Base-by-base conservation (phyloP, 2,329 filamentous ascomycete species). In the Talaromyces amestolkiae region DNA sequence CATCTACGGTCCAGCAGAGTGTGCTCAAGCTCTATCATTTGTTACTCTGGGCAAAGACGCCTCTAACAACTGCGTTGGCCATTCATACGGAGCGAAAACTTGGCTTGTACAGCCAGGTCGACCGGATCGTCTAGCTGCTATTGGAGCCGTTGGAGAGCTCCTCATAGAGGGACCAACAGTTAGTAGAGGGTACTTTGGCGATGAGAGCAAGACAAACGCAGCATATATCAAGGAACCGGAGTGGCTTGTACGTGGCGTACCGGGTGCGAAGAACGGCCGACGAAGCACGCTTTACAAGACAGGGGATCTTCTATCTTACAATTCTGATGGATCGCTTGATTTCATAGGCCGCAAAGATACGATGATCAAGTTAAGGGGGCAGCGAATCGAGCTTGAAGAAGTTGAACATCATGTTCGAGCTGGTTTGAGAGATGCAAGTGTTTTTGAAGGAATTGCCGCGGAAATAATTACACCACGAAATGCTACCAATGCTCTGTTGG, bases 131-230 rank as follows among this genome's bases (percentile, higher is more conserved):
- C 65, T 69, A 0, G 27, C 70, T 2, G 76, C 79, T 1, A 66
- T 79, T 15, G 79, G 79, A 3, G 74, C 75, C 2, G 69, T 79
- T 11, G 80, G 79, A 6, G 80, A 82, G 63, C 70, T 82, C 0
- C 54, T 80, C 3, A 69, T 82, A 1, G 78, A 81, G 67, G 79
- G 80, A 0, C 71, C 73, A 1, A 71, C 70, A 1, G 66, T 78
- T 1, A 70, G 67, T 8, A 64, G 69, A 43, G 73, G 73, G 3
- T 77, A 77, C 59, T 66, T 76, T 33, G 68, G 71, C 15, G 64
- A 75, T 24, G 63, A 68, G 0, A 68, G 70, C 10, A 72, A 68
- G 49, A 76, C 73, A 3, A 60, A 66, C 2, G 64, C 63, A 9
- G 67, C 66, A 1, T 77, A 75, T 58, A 68, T 77, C 5, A 41